These are phyloP conservation scores for Ascochyta lentis DNA, from an alignment of 2,329 filamentous ascomycete genomes.

Conservation along the genomic window DNA sequence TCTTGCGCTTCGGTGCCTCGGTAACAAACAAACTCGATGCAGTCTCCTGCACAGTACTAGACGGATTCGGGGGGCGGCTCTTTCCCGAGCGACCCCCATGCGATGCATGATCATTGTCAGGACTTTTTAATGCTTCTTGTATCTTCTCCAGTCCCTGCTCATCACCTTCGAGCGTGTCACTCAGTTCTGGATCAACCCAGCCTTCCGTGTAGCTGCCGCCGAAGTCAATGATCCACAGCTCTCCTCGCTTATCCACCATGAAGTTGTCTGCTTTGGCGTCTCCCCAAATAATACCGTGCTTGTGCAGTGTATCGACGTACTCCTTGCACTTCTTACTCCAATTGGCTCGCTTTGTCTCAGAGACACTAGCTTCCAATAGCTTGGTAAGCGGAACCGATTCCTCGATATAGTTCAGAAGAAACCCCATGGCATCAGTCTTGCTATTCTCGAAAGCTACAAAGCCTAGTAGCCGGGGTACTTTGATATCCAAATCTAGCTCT, in stretches of 20 bases:
- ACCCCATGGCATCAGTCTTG: slow-evolving; percentile 22
- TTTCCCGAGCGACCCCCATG: neutral
- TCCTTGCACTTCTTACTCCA: slow-evolving; percentile 22
- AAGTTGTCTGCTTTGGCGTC: slow-evolving; percentile 47
- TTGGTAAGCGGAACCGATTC: slow-evolving; percentile 21
- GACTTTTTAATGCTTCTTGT: slow-evolving; percentile 19
- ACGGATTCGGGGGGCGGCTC: slow-evolving; percentile 4
- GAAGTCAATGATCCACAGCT: slow-evolving; percentile 52
- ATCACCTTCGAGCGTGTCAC: slow-evolving; percentile 49
- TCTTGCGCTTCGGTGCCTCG: slow-evolving; percentile 1
- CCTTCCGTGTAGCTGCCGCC: slow-evolving; percentile 50
- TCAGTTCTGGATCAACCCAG: slow-evolving; percentile 50
- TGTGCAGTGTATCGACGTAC: slow-evolving; percentile 19
- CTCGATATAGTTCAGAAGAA: slow-evolving; percentile 21
- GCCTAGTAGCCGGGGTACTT: slow-evolving; percentile 16
- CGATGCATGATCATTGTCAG: neutral
- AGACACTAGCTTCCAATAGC: slow-evolving; percentile 17
- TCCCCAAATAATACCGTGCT: slow-evolving; percentile 33
- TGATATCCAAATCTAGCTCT: slow-evolving; percentile 18
- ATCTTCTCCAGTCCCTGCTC: slow-evolving; percentile 37
- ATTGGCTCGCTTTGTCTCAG: slow-evolving; percentile 10
- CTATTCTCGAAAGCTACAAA: slow-evolving; percentile 21
- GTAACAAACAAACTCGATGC: slow-evolving; percentile 17
- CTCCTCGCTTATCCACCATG: slow-evolving; percentile 48
- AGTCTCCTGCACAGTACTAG: slow-evolving; percentile 4